Base-by-base conservation (phyloP, 2,329 filamentous ascomycete genomes). In the Verticillium tricorpus region DNA sequence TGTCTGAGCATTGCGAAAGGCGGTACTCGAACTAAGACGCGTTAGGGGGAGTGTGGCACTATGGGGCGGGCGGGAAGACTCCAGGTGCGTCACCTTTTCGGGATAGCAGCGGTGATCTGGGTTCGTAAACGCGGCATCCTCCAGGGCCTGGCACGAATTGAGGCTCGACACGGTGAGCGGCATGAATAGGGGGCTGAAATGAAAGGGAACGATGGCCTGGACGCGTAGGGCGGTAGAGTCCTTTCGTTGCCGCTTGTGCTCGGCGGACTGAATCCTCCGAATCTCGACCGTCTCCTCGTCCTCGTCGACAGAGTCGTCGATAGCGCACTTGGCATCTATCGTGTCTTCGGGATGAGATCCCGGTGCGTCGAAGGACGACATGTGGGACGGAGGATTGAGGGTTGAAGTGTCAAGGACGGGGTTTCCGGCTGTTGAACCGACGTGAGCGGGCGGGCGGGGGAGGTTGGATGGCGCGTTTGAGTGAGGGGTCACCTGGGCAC, bases 171-270 rank as follows among this genome's bases (percentile, higher is more conserved):
- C 74, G 50, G 85, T 91, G 58, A 97, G 82, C 32, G 90, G 85
- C 59, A 91, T 86, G n/a, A 90, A 84, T 69, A 90, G 89, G 31
- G 92, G 87, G 69, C 91, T 85, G 69, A 92, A 85, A 58, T 85
- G 80, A 68, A 89, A 87, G 11, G 78, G 81, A 57, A 82, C 70
- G 40, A 81, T 67, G 63, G 81, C 77, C 62, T 81, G 75, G 37
- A 80, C 72, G 66, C 71, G 66, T 12, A 68, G 65, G 32, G 64
- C 66, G 56, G 69, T 59, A 65, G 72, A 66, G 69, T 72, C 68
- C 67, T 72, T 60, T 64, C 73, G 68, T 65, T 72, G 64, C 55
- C 77, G 75, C 59, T 78, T 75, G 65, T 74, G 71, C 58, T 76
- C 72, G 40, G 45, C 58, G 64, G 73, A 77, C 62, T 76, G 70